Conservation (phyloP, 129 eudicot genomes). For the Smallanthus sonchifolius region DNA sequence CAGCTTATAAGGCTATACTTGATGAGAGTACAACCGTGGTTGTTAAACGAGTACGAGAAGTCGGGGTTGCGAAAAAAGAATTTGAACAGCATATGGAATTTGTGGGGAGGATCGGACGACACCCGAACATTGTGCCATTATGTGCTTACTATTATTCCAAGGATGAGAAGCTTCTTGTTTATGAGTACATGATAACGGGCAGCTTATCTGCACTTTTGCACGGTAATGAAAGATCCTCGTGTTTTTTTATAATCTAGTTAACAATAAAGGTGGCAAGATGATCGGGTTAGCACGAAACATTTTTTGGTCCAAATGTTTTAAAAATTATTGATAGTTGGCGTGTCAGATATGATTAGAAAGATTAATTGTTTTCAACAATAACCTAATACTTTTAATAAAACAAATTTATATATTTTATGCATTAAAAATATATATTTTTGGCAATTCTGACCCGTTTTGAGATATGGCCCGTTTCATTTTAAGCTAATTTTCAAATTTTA, state of each 20-base stretch:
- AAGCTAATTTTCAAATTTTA: background rate
- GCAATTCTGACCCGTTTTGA: background rate
- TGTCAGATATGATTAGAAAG: background rate
- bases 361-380: background rate
- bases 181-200: constrained; percentile 63
- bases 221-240: constrained; percentile 38
- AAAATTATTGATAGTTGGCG: background rate
- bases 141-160: constrained; percentile 86
- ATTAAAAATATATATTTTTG: background rate
- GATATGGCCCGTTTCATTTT: background rate
- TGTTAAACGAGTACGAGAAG: constrained; percentile 80
- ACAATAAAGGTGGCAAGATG: background rate
- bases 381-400: background rate
- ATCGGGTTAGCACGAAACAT: background rate
- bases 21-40: constrained; percentile 84
- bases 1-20: constrained; percentile 72
- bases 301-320: background rate
- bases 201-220: constrained; percentile 78
- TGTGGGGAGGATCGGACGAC: constrained; percentile 52
- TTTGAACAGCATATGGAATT: constrained; percentile 87
- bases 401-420: background rate
- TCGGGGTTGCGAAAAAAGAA: constrained; percentile 63
- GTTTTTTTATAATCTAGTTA: background rate
- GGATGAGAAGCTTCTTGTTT: constrained; percentile 95
- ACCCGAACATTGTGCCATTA: constrained; percentile 59